Conservation (phyloP, 2,329 filamentous ascomycete genomes). For the Pseudopithomyces chartarum region DNA sequence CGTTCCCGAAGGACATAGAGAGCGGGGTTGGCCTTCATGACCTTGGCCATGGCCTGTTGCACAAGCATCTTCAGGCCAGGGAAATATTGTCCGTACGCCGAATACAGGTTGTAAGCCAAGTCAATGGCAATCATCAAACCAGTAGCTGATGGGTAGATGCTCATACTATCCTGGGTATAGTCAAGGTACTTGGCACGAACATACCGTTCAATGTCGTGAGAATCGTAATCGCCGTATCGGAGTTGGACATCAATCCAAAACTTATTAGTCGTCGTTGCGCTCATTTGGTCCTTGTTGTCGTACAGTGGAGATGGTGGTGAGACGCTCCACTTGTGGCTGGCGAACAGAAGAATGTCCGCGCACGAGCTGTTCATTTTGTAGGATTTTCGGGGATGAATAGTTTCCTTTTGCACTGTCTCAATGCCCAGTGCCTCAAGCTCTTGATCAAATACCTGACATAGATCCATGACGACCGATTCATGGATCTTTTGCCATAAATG, state of each 20-base stretch:
- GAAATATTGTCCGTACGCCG: slow-evolving; percentile 98
- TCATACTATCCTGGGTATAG: slow-evolving; percentile 98
- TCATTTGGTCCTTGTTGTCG: slow-evolving; percentile 95
- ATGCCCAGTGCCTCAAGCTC: slow-evolving; percentile 95
- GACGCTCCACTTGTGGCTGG: slow-evolving; percentile 98
- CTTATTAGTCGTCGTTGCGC: slow-evolving; percentile 94
- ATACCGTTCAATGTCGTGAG: slow-evolving; percentile 97
- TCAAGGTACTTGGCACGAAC: slow-evolving; percentile 97
- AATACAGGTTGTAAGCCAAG: slow-evolving; percentile 97
- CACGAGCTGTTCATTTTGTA: slow-evolving; percentile 99
- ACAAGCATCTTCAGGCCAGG: slow-evolving; percentile 93
- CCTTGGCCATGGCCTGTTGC: slow-evolving; percentile 98
- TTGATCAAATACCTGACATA: slow-evolving; percentile 98
- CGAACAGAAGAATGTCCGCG: slow-evolving; percentile 94
- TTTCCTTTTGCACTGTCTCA: slow-evolving; percentile 98
- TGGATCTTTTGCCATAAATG: slow-evolving; percentile 99
- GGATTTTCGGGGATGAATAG: slow-evolving; percentile 97
- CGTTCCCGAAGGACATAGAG: slow-evolving; percentile 95
- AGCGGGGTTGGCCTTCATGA: slow-evolving; percentile 99
- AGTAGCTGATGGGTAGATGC: slow-evolving; percentile 95
- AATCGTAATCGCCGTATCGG: slow-evolving; percentile 97
- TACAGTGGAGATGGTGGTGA: slow-evolving; percentile 90
- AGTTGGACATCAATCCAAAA: slow-evolving; percentile 99
- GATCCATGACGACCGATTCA: slow-evolving; percentile 97
- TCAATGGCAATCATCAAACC: slow-evolving; percentile 98